Percentiles rank a stretch among this genome's conserved stretches.
Evolutionary conservation across 1,284 basidiomycete species (phyloP).

Genomic region (Sparassis latifolia): DNA sequence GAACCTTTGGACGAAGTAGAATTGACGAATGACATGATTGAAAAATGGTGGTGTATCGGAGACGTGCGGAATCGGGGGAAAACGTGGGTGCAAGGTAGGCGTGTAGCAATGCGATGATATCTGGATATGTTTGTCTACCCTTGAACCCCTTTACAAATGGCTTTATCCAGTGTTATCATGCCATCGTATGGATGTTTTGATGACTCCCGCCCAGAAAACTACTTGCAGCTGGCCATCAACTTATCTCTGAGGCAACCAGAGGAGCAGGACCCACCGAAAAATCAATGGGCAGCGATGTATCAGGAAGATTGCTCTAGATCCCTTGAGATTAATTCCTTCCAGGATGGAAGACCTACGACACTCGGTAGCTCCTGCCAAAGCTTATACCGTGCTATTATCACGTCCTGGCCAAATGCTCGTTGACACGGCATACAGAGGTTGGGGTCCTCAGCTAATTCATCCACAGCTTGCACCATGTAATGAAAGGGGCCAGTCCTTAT

Average conservation of each 20-base stretch:
- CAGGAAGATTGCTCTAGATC: conserved; percentile 8
- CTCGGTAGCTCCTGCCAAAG: conserved; percentile 45
- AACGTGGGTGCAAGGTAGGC: conserved; percentile 70
- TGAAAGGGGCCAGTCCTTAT: conserved; percentile 47
- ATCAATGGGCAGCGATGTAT: no score
- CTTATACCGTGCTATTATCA: conserved; percentile 31
- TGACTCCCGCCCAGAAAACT: no score
- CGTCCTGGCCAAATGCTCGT: conserved; percentile 36
- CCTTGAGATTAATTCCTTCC: conserved; percentile 35
- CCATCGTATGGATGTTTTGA: no score
- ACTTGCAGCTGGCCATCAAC: no score
- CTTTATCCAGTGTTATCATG: no score
- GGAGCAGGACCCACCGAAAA: no score
- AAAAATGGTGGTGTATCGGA: conserved; percentile 87
- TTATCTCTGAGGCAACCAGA: no score
- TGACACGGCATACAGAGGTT: conserved; percentile 39
- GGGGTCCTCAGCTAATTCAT: conserved; percentile 32
- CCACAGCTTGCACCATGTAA: conserved; percentile 44
- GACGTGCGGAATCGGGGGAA: conserved; percentile 55
- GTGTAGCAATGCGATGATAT: background rate
- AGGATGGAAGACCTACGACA: conserved; percentile 37
- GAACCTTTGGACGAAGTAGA: conserved; percentile 10
- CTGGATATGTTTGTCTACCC: no score
- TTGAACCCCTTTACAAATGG: no score
- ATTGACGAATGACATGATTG: conserved; percentile 52